These are phyloP conservation scores for Diaporthe capsici DNA, from an alignment of 2,329 filamentous ascomycete species.

Conservation along the genomic window DNA sequence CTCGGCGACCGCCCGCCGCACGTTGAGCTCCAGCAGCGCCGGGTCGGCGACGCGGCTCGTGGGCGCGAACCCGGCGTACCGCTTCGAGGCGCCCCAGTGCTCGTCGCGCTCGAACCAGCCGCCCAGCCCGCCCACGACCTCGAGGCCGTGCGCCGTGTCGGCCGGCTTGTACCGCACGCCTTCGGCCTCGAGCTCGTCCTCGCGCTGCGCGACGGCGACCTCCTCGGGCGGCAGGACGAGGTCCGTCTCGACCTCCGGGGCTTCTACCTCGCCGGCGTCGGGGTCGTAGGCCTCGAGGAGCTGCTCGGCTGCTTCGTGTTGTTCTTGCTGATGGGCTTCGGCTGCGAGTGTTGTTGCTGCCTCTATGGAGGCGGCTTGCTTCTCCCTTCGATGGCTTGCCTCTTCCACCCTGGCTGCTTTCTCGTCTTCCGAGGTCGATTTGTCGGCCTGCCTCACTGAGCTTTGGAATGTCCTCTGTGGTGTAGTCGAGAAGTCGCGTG, in stretches of 20 bases:
- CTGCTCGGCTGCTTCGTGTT: conserved; percentile 18
- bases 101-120: conserved; percentile 68
- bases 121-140: conserved; percentile 61
- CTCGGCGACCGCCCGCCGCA: conserved; percentile 68
- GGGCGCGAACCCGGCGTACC: conserved; percentile 61
- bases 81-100: conserved; percentile 64
- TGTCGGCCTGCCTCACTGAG: conserved; percentile 15
- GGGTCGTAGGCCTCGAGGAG: conserved; percentile 32
- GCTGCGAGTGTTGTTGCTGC: not conserved
- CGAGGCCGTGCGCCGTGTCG: conserved; percentile 58
- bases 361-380: not conserved
- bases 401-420: not conserved
- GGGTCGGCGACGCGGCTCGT: conserved; percentile 58
- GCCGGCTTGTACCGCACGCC: conserved; percentile 49
- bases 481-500: conserved; percentile 41
- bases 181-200: conserved; percentile 25
- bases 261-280: not conserved
- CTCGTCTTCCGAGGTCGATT: not conserved
- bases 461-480: conserved; percentile 10
- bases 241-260: conserved; percentile 39
- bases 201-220: conserved; percentile 27
- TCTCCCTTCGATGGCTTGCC: not conserved
- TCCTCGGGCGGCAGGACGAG: conserved; percentile 46
- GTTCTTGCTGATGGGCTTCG: not conserved
- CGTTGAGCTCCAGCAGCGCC: conserved; percentile 61